Conservation (phyloP, 1,284 basidiomycete species). For the Porogramme epimiltina region DNA sequence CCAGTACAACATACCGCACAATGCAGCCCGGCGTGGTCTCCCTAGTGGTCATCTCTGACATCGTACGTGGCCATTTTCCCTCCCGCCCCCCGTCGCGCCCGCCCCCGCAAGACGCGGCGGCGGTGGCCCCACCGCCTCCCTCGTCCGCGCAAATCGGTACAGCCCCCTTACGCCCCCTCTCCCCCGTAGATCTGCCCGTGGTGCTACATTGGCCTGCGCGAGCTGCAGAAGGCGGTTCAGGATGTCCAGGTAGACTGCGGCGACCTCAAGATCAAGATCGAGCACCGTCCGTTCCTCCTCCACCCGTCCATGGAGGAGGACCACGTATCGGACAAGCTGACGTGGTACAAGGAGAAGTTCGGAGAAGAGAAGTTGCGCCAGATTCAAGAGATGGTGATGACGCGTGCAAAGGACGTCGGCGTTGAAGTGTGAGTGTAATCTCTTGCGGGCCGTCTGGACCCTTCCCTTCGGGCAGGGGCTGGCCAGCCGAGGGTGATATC, state of each 20-base stretch:
- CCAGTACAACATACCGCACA: conserved; percentile 3
- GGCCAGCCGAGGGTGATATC: not conserved
- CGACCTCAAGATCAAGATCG: conserved; percentile 68
- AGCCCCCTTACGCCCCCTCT: not conserved
- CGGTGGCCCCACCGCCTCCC: not conserved
- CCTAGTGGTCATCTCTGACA: conserved; percentile 71
- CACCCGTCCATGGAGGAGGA: conserved; percentile 49
- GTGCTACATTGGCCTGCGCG: conserved; percentile 75
- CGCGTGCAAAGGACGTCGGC: conserved; percentile 60
- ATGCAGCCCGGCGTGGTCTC: conserved; percentile 49
- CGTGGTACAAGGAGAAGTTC: conserved; percentile 54
- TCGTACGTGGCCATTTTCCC: conserved; percentile 48
- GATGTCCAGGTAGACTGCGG: conserved; percentile 54
- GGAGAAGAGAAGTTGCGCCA: conserved; percentile 58
- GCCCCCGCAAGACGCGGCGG: not conserved
- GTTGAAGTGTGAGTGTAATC: conserved; percentile 62
- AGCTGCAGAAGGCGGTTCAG: conserved; percentile 67
- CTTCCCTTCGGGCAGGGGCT: not conserved
- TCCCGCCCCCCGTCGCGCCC: conserved; percentile 4
- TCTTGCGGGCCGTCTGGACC: not conserved
- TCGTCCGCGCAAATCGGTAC: not conserved
- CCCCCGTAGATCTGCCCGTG: conserved; percentile 62
- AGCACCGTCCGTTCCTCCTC: conserved; percentile 77
- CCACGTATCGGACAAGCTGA: conserved; percentile 46
- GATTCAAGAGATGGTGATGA: conserved; percentile 47